Base-by-base conservation (phyloP, 306 rosid species). In the Inga laurina region DNA sequence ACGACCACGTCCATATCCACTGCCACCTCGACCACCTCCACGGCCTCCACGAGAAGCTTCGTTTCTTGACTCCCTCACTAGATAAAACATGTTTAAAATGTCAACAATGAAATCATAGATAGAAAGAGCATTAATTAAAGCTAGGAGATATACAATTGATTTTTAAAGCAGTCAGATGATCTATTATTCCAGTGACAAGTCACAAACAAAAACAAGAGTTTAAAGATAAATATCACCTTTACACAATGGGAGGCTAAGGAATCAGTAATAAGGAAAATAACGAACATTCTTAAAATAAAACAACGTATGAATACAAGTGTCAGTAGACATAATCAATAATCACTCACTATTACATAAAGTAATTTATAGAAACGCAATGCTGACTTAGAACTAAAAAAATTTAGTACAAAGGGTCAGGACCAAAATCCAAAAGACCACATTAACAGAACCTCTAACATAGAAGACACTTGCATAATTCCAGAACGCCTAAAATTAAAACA, bases 31-130 rank as follows among this genome's bases (percentile, higher is more conserved):
- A 8, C 92, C 92, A 76, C 92, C 87, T 39, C 97, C 97, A 32
- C 95, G 92, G 8, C 94, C 92, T 2, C 93, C 95, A 1, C 89
- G 92, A 16, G 88, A 81, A 32, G 86, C 32, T 64, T 96, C 98
- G 82, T 48, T 91, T 86, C 72, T 92, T 34, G 93, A 81, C 81
- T 96, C 99, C 81, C 97, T 92, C 85, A 92, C 98, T 96, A 77
- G 79, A 8, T 7, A 72, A 35, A 62, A 1, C 24, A 83, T 7
- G 44, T 21, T 45, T 1, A 56, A n/a, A 59, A 24, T 8, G 52
- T 30, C 7, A 80, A 39, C 19, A 19, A 34, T 43, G 6, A 45
- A 70, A 85, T 19, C 77, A 65, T 52, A 48, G 68, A 39, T 10
- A 44, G 22, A 57, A 32, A 32, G 9, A 22, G 2, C 9, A 37